A percentile compares a stretch with the other conserved stretches of the same genome.
These are phyloP conservation scores for Aspergillus heteromorphus DNA, from an alignment of 495 filamentous ascomycete species.

Conservation along the genomic window DNA sequence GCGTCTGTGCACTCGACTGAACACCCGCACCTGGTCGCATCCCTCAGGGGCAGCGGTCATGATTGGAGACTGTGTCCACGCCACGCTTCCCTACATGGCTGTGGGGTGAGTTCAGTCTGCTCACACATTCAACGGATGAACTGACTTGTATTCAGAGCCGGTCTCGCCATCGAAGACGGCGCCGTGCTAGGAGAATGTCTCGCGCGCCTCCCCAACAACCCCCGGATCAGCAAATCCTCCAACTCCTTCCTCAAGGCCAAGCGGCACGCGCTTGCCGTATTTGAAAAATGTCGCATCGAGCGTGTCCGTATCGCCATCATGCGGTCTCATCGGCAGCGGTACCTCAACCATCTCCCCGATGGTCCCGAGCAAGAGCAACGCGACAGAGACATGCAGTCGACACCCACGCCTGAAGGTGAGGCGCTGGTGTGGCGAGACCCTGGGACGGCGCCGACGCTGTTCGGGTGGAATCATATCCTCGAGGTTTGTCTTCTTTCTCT, in stretches of 20 bases:
- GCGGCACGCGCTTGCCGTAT: conserved; percentile 32
- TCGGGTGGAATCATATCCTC: background rate
- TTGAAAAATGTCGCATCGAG: conserved; percentile 36
- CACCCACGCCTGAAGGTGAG: background rate
- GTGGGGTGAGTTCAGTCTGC: conserved; percentile 13
- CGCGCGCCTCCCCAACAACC: conserved; percentile 14
- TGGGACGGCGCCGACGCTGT: background rate
- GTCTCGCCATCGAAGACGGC: conserved; percentile 42
- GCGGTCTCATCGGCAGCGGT: conserved; percentile 39
- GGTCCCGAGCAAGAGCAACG: conserved; percentile 41
- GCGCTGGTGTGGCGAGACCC: background rate
- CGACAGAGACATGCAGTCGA: conserved; percentile 29
- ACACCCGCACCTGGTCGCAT: conserved; percentile 49
- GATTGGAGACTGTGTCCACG: conserved; percentile 57
- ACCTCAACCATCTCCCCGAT: conserved; percentile 44
- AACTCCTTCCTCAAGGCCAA: conserved; percentile 15
- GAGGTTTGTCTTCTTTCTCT: background rate
- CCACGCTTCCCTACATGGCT: conserved; percentile 57
- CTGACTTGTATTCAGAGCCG: conserved; percentile 23
- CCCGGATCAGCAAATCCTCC: conserved; percentile 12
- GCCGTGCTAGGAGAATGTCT: conserved; percentile 45
- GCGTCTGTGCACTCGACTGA: conserved; percentile 53
- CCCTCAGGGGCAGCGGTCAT: conserved; percentile 47
- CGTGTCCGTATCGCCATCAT: conserved; percentile 37
- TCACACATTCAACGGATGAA: background rate